Percentiles rank a stretch among this genome's conserved stretches.
Conservation (phyloP, 2,329 filamentous ascomycete genomes). For the Immersiporthe knoxdaviesiana region DNA sequence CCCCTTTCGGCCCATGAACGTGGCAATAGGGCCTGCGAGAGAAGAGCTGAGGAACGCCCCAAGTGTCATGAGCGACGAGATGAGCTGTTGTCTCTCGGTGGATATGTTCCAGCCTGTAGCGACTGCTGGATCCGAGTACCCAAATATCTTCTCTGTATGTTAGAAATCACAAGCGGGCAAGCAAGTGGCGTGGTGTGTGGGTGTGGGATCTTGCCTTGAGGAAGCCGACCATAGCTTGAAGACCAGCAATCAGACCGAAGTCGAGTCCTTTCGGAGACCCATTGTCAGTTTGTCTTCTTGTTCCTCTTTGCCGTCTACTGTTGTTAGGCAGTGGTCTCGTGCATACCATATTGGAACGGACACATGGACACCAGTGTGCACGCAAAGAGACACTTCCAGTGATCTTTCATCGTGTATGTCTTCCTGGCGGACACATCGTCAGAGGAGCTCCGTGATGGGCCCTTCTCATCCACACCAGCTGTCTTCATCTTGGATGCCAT, state of each 20-base stretch:
- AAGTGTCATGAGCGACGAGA: constrained; percentile 52
- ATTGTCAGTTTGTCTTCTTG: neutral
- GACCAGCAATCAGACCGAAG: constrained; percentile 53
- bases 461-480: neutral
- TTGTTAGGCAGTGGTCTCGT: neutral
- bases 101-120: constrained; percentile 50
- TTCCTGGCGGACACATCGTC: neutral
- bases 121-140: constrained; percentile 40
- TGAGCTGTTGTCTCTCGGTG: constrained; percentile 50
- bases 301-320: too few species aligned
- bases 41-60: constrained; percentile 50
- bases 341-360: constrained; percentile 55
- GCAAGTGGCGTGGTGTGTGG: too few species aligned
- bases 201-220: constrained; percentile 41
- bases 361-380: constrained; percentile 53
- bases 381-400: constrained; percentile 42
- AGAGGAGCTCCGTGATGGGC: neutral
- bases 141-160: constrained; percentile 39
- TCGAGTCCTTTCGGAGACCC: constrained; percentile 35
- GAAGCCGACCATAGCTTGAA: constrained; percentile 56
- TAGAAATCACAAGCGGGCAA: neutral
- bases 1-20: constrained; percentile 38
- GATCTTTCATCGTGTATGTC: constrained; percentile 32
- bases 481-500: constrained; percentile 17
- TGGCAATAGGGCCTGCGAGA: constrained; percentile 45